Evolutionary conservation across 257 asterid genomes (phyloP).

Genomic region (Penstemon newberryi): DNA sequence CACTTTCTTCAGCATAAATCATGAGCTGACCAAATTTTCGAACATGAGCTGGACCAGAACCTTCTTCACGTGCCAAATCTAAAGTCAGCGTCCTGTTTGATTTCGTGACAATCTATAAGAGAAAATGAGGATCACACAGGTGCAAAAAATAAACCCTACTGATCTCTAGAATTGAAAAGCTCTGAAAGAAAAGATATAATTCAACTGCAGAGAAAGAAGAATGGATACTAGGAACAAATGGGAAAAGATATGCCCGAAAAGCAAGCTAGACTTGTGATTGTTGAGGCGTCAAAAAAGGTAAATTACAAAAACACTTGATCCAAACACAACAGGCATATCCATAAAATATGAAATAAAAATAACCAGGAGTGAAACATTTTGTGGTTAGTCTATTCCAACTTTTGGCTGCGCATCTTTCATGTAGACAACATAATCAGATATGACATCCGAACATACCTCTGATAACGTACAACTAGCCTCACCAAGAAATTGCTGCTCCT

Average conservation of each 20-base stretch:
- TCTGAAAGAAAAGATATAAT: conserved; percentile 6
- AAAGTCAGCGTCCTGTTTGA: conserved; percentile 55
- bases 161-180: conserved; percentile 9
- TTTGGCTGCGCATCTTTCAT: conserved; percentile 13
- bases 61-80: conserved; percentile 55
- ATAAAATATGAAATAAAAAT: conserved; percentile 15
- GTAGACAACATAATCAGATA: conserved; percentile 17
- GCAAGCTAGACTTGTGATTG: neutral
- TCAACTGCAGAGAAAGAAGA: conserved; percentile 2
- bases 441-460: conserved; percentile 56
- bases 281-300: conserved; percentile 24
- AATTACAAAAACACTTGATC: neutral
- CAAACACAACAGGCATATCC: conserved; percentile 16
- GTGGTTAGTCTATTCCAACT: conserved; percentile 8
- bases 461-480: conserved; percentile 84
- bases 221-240: conserved; percentile 19
- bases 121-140: conserved; percentile 22
- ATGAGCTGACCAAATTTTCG: conserved; percentile 66
- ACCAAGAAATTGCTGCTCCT: conserved; percentile 98
- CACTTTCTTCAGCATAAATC: conserved; percentile 81
- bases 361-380: conserved; percentile 18
- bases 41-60: conserved; percentile 43
- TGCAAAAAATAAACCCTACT: conserved; percentile 11
- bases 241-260: conserved; percentile 17
- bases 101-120: conserved; percentile 70